A percentile compares a stretch with the other conserved stretches of the same genome.
Conservation (phyloP, 1,284 basidiomycete genomes). For the Boletus austroedulis region DNA sequence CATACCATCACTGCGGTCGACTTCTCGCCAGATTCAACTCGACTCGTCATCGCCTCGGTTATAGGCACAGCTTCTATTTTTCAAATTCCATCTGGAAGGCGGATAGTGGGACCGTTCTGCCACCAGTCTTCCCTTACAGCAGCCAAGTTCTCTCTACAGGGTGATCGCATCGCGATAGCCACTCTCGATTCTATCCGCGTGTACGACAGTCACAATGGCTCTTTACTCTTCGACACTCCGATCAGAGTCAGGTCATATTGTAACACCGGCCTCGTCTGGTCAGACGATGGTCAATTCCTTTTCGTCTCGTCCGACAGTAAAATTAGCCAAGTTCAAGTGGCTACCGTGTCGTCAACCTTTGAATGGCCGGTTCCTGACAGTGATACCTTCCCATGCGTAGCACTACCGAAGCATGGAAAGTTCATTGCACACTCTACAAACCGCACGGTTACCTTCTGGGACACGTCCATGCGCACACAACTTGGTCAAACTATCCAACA, state of each 20-base stretch:
- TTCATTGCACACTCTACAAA: not conserved
- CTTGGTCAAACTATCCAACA: not conserved
- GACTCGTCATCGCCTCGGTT: not conserved
- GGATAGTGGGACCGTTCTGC: not conserved
- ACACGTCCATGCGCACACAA: not conserved
- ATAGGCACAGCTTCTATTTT: not conserved
- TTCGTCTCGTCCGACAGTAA: not conserved
- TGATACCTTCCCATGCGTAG: not conserved
- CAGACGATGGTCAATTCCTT: not conserved
- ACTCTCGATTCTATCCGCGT: not conserved
- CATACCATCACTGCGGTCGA: not conserved
- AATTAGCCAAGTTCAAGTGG: not conserved
- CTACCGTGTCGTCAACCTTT: not conserved
- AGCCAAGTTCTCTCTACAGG: not conserved
- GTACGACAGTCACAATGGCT: not conserved
- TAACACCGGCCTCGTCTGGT: not conserved
- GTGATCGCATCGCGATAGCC: not conserved
- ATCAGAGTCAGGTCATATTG: not conserved
- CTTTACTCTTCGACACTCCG: not conserved
- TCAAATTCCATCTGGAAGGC: not conserved
- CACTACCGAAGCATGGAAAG: not conserved
- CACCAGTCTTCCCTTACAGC: not conserved
- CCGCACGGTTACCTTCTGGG: not conserved
- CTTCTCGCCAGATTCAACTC: not conserved
- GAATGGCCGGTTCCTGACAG: not conserved